These are phyloP conservation scores for Russula griseocarnosa DNA, from an alignment of 768 basidiomycete species.

Conservation along the genomic window DNA sequence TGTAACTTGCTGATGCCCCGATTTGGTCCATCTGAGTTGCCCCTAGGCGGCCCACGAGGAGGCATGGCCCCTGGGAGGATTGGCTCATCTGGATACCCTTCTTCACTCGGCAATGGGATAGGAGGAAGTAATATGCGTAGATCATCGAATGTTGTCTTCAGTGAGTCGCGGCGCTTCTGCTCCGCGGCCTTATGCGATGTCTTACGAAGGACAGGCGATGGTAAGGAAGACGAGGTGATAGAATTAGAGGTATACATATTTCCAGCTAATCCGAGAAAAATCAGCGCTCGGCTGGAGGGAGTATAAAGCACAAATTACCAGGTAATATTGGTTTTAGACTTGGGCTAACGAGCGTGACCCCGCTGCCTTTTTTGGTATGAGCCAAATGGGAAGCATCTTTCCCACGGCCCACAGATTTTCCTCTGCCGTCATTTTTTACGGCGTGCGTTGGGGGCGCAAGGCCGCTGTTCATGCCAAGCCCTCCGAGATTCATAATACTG, in stretches of 20 bases:
- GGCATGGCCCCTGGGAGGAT: conserved; percentile 84
- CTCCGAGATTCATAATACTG: conserved; percentile 85
- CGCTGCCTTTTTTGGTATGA: conserved; percentile 34
- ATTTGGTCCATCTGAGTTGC: conserved; percentile 87
- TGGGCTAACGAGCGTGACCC: conserved; percentile 43
- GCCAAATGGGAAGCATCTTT: conserved; percentile 16
- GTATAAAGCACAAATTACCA: conserved; percentile 40
- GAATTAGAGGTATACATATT: conserved; percentile 33
- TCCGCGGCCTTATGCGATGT: conserved; percentile 95
- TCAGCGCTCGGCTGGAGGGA: conserved; percentile 17
- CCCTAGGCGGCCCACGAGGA: conserved; percentile 83
- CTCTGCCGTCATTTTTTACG: conserved; percentile 29
- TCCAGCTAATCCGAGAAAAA: conserved; percentile 34
- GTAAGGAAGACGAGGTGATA: conserved; percentile 30
- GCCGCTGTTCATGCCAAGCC: conserved; percentile 50
- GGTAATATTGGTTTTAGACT: conserved; percentile 71
- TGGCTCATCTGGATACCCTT: conserved; percentile 65
- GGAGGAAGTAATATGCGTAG: conserved; percentile 80
- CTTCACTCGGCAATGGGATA: conserved; percentile 77
- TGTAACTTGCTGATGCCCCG: conserved; percentile 93
- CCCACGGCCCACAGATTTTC: conserved; percentile 20
- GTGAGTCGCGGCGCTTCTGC: conserved; percentile 93
- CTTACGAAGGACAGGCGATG: conserved; percentile 50
- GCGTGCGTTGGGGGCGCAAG: conserved; percentile 36
- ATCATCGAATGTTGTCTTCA: conserved; percentile 91